Conservation (phyloP, 352 stramenopile genomes). For the Globisporangium solare region DNA sequence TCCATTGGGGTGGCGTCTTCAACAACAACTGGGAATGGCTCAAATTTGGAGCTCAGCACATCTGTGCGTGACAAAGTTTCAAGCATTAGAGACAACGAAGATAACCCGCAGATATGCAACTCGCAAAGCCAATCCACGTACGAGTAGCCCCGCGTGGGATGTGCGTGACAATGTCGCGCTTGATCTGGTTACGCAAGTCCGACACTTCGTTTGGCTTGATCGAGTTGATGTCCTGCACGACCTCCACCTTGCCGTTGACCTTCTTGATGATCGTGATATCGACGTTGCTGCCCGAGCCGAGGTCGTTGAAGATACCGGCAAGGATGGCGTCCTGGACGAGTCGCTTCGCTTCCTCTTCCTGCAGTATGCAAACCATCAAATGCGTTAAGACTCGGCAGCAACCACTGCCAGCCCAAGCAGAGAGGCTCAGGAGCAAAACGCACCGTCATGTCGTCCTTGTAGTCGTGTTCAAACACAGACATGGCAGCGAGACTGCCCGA, state of each 20-base stretch:
- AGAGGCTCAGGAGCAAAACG: not conserved
- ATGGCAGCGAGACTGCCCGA: constrained; percentile 98
- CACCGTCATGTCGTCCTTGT: constrained; percentile 93
- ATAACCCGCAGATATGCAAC: not conserved
- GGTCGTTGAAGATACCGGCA: constrained; percentile 98
- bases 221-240: constrained; percentile 89
- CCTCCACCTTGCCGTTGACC: constrained; percentile 75
- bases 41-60: constrained; percentile 69
- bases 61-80: constrained; percentile 18
- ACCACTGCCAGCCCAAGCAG: not conserved
- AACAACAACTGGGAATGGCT: constrained; percentile 66
- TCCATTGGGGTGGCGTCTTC: constrained; percentile 79
- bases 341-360: constrained; percentile 94
- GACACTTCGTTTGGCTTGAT: constrained; percentile 92
- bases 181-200: constrained; percentile 83
- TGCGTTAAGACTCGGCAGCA: not conserved
- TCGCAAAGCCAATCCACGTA: constrained; percentile 24
- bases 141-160: constrained; percentile 77
- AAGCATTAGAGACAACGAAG: not conserved
- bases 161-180: constrained; percentile 78
- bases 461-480: constrained; percentile 94
- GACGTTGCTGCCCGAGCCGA: constrained; percentile 96
- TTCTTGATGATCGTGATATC: constrained; percentile 95
- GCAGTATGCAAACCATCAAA: not conserved
- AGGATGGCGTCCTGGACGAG: constrained; percentile 96